Base-by-base conservation (phyloP, 2,329 filamentous ascomycete species). In the Fusarium chaquense region DNA sequence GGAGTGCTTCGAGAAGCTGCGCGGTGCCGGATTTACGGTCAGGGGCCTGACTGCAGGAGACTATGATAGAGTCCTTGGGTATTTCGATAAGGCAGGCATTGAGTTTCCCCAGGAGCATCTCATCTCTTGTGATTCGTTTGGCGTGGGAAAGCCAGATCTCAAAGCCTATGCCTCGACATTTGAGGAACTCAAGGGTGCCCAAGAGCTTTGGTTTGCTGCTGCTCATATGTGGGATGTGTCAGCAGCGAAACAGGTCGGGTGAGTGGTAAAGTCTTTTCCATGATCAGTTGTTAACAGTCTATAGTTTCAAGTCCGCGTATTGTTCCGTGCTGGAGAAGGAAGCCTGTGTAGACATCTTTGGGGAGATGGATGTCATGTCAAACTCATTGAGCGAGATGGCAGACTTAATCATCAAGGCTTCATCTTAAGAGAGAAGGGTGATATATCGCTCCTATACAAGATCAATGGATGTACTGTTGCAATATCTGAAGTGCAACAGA, bases 191-290 rank as follows among this genome's bases (percentile, higher is more conserved):
- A 62, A 68, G 15, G 67, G 44, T 6, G 61, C 62, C 1, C 16
- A 41, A 12, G 68, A 73, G 40, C 53, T 72, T 26, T 73, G 70
- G 65, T 73, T 73, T 32, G 65, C 67, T 2, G 70, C 70, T 5
- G 61, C 65, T 2, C 70, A 73, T 15, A 65, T 73, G 30, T 73
- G 70, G 70, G 70, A 73, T 45, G 65, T 67, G 2, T 58, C 67
- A 1, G 61, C 65, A 6, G 69, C 70, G 2, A 68, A 67, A 52
- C 59, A 66, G n/a, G 62, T 64, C 13, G 70, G 67, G 67, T 73
- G 43, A 51, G 59, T 64, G 3, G 5, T 4, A 3, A 26, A 5
- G 0, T 2, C 7, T 5, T 10, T 12, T 0, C 3, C 0, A 20
- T 10, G 6, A 11, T 16, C 1, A 5, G 6, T 24, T 24, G 4